phyloP scores from a whole-genome alignment of 83 land plant genomes.

The Thuja plicata region DNA sequence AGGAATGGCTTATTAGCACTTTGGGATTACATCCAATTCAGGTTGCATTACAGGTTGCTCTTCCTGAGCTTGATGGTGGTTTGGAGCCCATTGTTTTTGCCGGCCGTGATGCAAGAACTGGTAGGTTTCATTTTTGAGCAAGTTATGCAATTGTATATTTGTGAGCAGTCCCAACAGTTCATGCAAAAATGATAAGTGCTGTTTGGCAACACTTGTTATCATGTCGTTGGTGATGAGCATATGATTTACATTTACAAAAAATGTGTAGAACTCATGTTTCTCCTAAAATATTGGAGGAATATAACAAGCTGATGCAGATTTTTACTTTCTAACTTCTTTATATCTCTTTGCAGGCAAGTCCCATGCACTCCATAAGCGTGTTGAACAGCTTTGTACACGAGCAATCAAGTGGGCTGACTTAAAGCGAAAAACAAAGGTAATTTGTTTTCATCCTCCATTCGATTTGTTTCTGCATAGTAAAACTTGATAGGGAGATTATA shows the following conservation, averaged over 20 bases:
- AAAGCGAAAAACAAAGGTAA: conserved; percentile 87
- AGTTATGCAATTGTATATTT: neutral
- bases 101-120: conserved; percentile 98
- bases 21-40: conserved; percentile 98
- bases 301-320: neutral
- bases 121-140: conserved; percentile 29
- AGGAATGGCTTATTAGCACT: conserved; percentile 98
- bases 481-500: neutral
- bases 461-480: neutral
- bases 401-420: conserved; percentile 96
- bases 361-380: conserved; percentile 98
- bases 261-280: neutral
- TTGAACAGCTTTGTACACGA: conserved; percentile 97
- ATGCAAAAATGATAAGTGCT: neutral
- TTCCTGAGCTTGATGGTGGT: conserved; percentile 99
- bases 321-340: neutral
- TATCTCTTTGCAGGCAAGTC: conserved; percentile 77
- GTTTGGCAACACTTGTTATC: neutral
- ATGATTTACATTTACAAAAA: neutral
- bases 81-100: conserved; percentile 99
- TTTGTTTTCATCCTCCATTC: neutral
- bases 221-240: neutral
- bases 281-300: neutral
- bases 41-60: conserved; percentile 97
- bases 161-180: too few relatives aligned